phyloP scores from a whole-genome alignment of 2,329 filamentous ascomycete genomes.

The Monilinia laxa region DNA sequence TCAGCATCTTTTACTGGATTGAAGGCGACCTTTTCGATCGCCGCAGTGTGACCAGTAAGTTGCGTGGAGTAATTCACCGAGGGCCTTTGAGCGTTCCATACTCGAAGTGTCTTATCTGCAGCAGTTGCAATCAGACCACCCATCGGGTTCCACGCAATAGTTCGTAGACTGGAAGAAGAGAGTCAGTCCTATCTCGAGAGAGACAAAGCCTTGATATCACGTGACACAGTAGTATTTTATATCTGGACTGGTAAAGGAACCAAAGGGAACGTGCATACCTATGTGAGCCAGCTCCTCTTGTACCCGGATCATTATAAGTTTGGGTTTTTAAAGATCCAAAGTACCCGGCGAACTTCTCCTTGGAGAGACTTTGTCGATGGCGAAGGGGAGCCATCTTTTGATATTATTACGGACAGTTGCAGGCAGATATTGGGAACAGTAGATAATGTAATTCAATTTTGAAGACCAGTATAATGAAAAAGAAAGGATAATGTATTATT shows the following conservation, averaged over 20 bases:
- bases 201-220: neutral
- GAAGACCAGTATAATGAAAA: neutral
- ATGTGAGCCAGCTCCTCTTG: constrained; percentile 55
- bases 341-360: constrained; percentile 65
- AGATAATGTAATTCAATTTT: neutral
- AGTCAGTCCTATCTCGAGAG: constrained; percentile 8
- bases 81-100: constrained; percentile 79
- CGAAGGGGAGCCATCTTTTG: constrained; percentile 37
- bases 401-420: neutral
- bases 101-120: constrained; percentile 66
- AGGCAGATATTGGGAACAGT: neutral
- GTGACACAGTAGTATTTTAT: neutral
- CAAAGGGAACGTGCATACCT: constrained; percentile 50
- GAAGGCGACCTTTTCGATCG: constrained; percentile 75
- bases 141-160: constrained; percentile 85
- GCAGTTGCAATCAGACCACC: constrained; percentile 81
- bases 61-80: constrained; percentile 74
- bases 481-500: neutral
- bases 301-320: constrained; percentile 62
- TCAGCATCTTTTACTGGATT: constrained; percentile 76
- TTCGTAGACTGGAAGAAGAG: constrained; percentile 60
- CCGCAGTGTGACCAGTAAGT: constrained; percentile 63
- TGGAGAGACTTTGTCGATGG: constrained; percentile 58
- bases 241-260: neutral
- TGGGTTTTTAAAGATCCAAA: constrained; percentile 70